Conservation (phyloP, 129 eudicot genomes). For the Helianthus annuus region HanXRQr2.0-SUNRISE NC_035438.2:24586045-24586544, state of each 20-base stretch:
- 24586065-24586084: constrained; percentile 1
- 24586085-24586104: background rate
- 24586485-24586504: too few relatives aligned
- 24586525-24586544: too few relatives aligned
- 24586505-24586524: too few relatives aligned
- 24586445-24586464: too few relatives aligned
- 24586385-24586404: too few relatives aligned
- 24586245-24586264: background rate
- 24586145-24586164: background rate
- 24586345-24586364: too few relatives aligned
- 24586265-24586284: background rate
- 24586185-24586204: background rate
- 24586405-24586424: too few relatives aligned
- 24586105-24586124: background rate
- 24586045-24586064: constrained; percentile 45
- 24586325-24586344: background rate
- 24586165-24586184: background rate
- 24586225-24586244: background rate
- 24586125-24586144: background rate
- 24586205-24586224: background rate
- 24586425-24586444: too few relatives aligned
- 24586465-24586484: too few relatives aligned
- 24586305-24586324: background rate
- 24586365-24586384: too few relatives aligned
- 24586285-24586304: background rate